phyloP scores from a whole-genome alignment of 2,329 filamentous ascomycete species.

The Sordariomycetes sp. region DNA sequence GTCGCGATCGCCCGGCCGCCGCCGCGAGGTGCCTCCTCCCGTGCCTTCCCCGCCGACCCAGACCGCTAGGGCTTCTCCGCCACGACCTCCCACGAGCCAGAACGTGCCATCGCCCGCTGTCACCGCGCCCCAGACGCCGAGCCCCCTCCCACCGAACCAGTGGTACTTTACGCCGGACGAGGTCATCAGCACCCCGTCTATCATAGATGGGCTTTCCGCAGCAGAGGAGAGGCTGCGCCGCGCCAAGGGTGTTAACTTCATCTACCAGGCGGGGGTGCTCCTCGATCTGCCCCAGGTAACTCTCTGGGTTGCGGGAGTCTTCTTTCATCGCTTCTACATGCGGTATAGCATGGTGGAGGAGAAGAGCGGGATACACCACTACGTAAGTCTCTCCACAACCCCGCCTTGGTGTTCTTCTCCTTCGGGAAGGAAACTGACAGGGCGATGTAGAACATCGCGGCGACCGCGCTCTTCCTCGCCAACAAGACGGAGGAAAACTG shows the following conservation, averaged over 20 bases:
- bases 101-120: constrained; percentile 28
- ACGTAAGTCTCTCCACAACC: constrained; percentile 45
- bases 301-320: constrained; percentile 82
- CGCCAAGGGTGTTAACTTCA: constrained; percentile 92
- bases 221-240: constrained; percentile 71
- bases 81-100: constrained; percentile 32
- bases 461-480: constrained; percentile 82
- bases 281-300: constrained; percentile 88
- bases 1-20: constrained; percentile 38
- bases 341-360: constrained; percentile 69
- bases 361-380: constrained; percentile 76
- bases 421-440: constrained; percentile 7
- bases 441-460: constrained; percentile 60
- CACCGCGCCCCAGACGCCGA: constrained; percentile 24
- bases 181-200: constrained; percentile 70
- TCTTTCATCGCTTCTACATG: constrained; percentile 96
- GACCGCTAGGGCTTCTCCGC: constrained; percentile 43
- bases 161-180: constrained; percentile 88
- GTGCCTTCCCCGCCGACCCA: constrained; percentile 50
- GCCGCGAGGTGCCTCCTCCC: constrained; percentile 48
- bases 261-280: constrained; percentile 86
- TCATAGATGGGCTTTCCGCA: constrained; percentile 67
- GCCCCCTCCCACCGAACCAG: constrained; percentile 41
- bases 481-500: constrained; percentile 98
- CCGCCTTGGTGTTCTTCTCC: background rate